Percentiles rank a stretch among this genome's conserved stretches.
These are phyloP conservation scores for Eucalyptus polyanthemos DNA, from an alignment of 345 rosid species.

Conservation along the genomic window DNA sequence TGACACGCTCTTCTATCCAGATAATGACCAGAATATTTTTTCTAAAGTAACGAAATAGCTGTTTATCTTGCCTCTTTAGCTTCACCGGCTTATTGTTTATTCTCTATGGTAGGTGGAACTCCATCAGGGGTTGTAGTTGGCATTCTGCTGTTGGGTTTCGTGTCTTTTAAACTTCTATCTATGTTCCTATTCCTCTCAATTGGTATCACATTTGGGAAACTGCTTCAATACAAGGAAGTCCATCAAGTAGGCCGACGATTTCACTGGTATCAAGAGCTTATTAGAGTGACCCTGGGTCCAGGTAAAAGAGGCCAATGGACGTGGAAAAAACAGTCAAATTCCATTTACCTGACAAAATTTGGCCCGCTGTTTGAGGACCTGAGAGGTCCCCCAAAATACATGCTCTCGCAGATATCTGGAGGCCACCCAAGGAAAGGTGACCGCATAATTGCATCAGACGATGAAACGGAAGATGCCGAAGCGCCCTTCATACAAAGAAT, in stretches of 20 bases:
- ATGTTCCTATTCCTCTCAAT: constrained; percentile 70
- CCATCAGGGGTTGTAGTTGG: constrained; percentile 40
- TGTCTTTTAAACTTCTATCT: constrained; percentile 34
- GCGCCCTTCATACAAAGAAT: constrained; percentile 87
- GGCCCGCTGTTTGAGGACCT: constrained; percentile 71
- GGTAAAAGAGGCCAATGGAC: constrained; percentile 97
- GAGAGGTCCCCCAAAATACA: constrained; percentile 94
- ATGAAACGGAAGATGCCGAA: constrained; percentile 93
- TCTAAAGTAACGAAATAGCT: background rate
- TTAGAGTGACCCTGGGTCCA: constrained; percentile 82
- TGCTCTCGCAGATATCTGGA: constrained; percentile 77
- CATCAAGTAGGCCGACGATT: constrained; percentile 72
- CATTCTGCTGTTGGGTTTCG: constrained; percentile 37
- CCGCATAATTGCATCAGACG: constrained; percentile 73
- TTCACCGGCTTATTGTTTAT: background rate
- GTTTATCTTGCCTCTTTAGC: background rate
- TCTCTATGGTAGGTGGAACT: constrained; percentile 29
- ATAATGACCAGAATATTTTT: background rate
- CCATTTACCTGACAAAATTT: constrained; percentile 24
- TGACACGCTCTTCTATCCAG: background rate
- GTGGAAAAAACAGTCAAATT: constrained; percentile 49
- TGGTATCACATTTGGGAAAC: constrained; percentile 76
- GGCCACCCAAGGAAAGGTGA: constrained; percentile 35
- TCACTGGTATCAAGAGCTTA: constrained; percentile 87
- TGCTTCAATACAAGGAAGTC: constrained; percentile 89